Percentiles rank a stretch among this genome's conserved stretches.
Conservation (phyloP, 768 basidiomycete species). For the Tubosaeta sp. region DNA sequence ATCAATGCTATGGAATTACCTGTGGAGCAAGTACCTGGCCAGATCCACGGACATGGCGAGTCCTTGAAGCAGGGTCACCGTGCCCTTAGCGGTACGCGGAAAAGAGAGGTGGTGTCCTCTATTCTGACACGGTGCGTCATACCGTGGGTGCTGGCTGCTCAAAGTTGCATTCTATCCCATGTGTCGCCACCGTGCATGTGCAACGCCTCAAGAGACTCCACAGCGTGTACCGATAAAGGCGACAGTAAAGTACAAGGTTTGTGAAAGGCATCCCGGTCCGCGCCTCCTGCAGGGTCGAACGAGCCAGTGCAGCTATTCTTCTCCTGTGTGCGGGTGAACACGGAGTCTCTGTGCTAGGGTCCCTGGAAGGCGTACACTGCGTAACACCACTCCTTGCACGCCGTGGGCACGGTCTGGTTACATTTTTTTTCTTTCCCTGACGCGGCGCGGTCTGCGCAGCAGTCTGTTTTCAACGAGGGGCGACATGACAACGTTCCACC, state of each 20-base stretch:
- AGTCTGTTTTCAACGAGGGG: slow-evolving; percentile 24
- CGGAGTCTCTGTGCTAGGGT: background rate
- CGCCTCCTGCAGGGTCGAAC: slow-evolving; percentile 3
- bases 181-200: slow-evolving; percentile 6
- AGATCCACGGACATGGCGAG: slow-evolving; percentile 18
- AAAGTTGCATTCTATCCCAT: slow-evolving; percentile 11
- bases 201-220: background rate
- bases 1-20: slow-evolving; percentile 14
- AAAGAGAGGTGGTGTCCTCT: background rate
- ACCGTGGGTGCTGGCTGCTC: slow-evolving; percentile 8
- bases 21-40: slow-evolving; percentile 17
- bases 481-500: background rate
- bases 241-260: background rate
- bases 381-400: background rate
- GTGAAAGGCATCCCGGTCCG: background rate
- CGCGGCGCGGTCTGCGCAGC: slow-evolving; percentile 10
- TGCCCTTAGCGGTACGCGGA: slow-evolving; percentile 2
- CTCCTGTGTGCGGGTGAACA: background rate
- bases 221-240: slow-evolving; percentile 5
- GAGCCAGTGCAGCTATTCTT: background rate
- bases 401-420: background rate
- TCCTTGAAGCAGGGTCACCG: slow-evolving; percentile 20
- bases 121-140: slow-evolving; percentile 14
- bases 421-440: background rate
- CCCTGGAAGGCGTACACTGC: background rate